Percentiles rank a stretch among this genome's conserved stretches.
Conservation (phyloP, 768 basidiomycete genomes). For the Naematelia encephala region DNA sequence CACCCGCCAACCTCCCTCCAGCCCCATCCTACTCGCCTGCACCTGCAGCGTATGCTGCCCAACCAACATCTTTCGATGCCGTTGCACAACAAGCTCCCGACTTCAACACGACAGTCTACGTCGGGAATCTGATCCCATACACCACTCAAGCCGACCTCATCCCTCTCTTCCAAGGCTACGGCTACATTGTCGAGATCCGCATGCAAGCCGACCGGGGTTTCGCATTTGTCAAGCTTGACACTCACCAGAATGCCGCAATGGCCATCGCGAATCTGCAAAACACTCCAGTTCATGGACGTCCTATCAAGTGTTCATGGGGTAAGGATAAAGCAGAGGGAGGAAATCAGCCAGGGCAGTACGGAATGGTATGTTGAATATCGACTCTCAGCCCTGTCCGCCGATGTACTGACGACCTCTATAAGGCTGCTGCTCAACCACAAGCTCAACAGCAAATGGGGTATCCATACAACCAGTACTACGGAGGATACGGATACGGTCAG, state of each 20-base stretch:
- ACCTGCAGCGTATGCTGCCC: constrained; percentile 65
- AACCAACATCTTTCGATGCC: constrained; percentile 63
- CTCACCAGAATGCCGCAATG: constrained; percentile 96
- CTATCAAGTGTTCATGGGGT: constrained; percentile 99
- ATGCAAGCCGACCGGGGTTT: constrained; percentile 99
- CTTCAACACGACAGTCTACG: constrained; percentile 94
- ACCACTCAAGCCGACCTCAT: constrained; percentile 96
- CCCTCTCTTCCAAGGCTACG: constrained; percentile 89
- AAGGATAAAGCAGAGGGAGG: constrained; percentile 62
- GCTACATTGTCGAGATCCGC: constrained; percentile 96
- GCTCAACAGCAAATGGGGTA: constrained; percentile 20
- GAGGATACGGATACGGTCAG: constrained; percentile 39
- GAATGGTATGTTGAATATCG: neutral
- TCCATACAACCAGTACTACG: constrained; percentile 35
- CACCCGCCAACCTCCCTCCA: constrained; percentile 59
- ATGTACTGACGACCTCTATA: neutral
- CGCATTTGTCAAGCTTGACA: constrained; percentile 97
- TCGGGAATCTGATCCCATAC: constrained; percentile 96
- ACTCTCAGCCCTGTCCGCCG: neutral
- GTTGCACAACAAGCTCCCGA: constrained; percentile 89
- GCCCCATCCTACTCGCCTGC: constrained; percentile 41
- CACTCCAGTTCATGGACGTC: constrained; percentile 92
- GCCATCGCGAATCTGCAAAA: constrained; percentile 96
- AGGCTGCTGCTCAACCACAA: neutral
- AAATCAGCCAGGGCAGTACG: constrained; percentile 61